phyloP scores from a whole-genome alignment of 805 yeast species.

The Myxozyma sirexii region DNA sequence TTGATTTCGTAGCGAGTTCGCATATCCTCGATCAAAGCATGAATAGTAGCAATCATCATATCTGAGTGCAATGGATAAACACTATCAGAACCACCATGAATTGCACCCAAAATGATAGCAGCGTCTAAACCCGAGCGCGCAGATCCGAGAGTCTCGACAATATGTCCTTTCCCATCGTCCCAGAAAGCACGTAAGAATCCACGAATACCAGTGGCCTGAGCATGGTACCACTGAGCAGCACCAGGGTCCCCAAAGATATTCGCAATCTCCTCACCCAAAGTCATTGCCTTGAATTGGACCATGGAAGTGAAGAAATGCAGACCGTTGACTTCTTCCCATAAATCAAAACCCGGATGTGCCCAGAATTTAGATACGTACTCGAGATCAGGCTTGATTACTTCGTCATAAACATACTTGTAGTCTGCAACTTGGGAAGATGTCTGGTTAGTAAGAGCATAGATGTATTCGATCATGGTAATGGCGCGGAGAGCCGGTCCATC shows the following conservation, averaged over 20 bases:
- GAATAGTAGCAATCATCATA: constrained; percentile 49
- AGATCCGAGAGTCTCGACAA: constrained; percentile 70
- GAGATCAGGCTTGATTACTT: constrained; percentile 70
- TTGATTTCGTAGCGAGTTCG: constrained; percentile 77
- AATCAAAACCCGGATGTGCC: constrained; percentile 71
- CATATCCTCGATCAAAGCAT: constrained; percentile 68
- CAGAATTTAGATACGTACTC: constrained; percentile 63
- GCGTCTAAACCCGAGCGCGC: constrained; percentile 75
- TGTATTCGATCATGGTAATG: constrained; percentile 61
- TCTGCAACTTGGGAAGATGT: constrained; percentile 41
- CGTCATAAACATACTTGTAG: constrained; percentile 46
- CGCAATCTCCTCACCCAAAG: constrained; percentile 53
- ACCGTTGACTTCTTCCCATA: constrained; percentile 88
- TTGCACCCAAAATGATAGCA: constrained; percentile 63
- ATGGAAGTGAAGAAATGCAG: constrained; percentile 78
- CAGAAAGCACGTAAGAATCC: constrained; percentile 28
- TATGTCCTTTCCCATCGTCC: constrained; percentile 49
- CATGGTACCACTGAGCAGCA: constrained; percentile 30
- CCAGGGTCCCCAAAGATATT: constrained; percentile 38
- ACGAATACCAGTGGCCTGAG: constrained; percentile 24
- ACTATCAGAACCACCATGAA: constrained; percentile 39
- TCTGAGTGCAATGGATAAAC: constrained; percentile 39
- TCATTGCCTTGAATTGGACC: constrained; percentile 70
- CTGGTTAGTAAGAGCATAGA: constrained; percentile 47
- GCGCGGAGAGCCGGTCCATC: constrained; percentile 91